Evolutionary conservation across 2,329 filamentous ascomycete species (phyloP).

Genomic region (Furcasterigmium furcatum): DNA sequence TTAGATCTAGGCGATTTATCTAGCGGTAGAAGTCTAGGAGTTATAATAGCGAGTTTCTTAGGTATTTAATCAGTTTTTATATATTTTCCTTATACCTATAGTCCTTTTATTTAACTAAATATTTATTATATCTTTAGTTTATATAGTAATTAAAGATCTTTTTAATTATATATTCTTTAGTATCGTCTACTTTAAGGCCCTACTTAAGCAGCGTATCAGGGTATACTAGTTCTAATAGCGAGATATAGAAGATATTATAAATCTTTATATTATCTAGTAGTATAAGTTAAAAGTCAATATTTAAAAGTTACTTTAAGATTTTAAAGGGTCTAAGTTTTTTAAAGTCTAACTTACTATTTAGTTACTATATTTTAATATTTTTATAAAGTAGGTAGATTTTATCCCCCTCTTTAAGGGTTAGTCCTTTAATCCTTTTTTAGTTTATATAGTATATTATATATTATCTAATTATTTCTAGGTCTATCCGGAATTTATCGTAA

Average conservation of each 20-base stretch:
- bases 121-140: neutral
- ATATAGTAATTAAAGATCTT: neutral
- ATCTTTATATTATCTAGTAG: conserved; percentile 4
- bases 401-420: neutral
- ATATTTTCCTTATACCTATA: neutral
- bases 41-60: neutral
- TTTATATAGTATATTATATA: neutral
- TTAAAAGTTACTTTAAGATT: conserved; percentile 1
- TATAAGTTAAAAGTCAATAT: conserved; percentile 1
- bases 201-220: neutral
- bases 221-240: neutral
- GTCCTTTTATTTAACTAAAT: neutral
- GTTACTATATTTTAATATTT: conserved; percentile 1
- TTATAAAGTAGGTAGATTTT: neutral
- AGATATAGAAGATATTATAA: conserved; percentile 1
- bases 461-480: neutral
- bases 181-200: neutral
- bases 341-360: conserved; percentile 1
- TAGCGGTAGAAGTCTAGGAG: neutral
- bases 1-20: no score
- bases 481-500: neutral
- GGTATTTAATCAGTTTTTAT: neutral
- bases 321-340: no score
- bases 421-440: neutral
- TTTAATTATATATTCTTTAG: neutral